Evolutionary conservation across 441 rosid genomes (phyloP).

Genomic region (Pelargonium australe): DNA sequence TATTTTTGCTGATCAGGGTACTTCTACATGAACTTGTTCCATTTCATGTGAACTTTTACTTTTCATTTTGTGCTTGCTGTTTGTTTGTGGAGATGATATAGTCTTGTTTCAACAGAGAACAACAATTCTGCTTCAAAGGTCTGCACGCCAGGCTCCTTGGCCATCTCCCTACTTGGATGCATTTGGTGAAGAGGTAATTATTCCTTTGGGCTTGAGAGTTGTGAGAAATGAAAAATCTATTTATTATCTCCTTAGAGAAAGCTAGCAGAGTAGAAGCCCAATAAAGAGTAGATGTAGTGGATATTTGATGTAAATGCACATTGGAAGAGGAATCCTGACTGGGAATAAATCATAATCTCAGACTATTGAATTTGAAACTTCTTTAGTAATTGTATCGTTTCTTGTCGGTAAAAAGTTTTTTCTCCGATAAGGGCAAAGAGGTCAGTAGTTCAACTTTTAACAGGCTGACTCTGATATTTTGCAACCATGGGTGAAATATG

Average conservation of each 20-base stretch:
- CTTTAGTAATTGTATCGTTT: neutral
- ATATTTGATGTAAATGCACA: neutral
- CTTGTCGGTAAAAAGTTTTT: neutral
- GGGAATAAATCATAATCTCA: neutral
- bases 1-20: conserved; percentile 85
- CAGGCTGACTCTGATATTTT: no score
- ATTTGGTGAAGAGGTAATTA: conserved; percentile 92
- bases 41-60: neutral
- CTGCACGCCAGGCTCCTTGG: conserved; percentile 89
- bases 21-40: neutral
- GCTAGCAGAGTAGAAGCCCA: neutral
- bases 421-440: no score
- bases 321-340: neutral
- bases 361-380: neutral
- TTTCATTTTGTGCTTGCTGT: conserved; percentile 13
- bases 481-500: neutral
- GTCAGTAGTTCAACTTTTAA: no score
- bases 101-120: conserved; percentile 53
- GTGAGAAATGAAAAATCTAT: no score
- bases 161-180: conserved; percentile 95
- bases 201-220: no score
- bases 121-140: conserved; percentile 75
- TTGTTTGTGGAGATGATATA: conserved; percentile 16
- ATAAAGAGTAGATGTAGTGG: neutral
- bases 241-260: neutral